A percentile compares a stretch with the other conserved stretches of the same genome.
phyloP scores from a whole-genome alignment of 179 eudicot genomes.

The Beta lomatogona region DNA sequence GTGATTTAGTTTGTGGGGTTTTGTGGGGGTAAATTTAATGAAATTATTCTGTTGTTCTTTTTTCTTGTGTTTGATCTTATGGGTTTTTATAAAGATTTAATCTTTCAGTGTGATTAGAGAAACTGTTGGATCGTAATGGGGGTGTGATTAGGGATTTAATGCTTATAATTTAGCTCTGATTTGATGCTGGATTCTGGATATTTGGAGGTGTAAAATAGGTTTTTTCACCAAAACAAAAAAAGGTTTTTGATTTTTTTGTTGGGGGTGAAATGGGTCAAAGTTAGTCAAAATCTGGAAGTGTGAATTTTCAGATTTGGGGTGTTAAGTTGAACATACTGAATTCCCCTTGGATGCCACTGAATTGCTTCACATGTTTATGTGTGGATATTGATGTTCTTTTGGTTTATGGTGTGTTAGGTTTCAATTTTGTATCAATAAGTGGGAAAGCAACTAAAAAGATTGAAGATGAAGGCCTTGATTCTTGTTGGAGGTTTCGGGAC shows the following conservation, averaged over 20 bases:
- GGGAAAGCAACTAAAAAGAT: slow-evolving; percentile 20
- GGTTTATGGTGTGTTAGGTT: slow-evolving; percentile 12
- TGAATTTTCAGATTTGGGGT: too few relatives aligned
- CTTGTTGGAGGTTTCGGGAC: slow-evolving; percentile 97
- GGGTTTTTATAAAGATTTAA: too few relatives aligned
- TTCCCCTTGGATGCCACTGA: neutral
- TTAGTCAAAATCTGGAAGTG: neutral
- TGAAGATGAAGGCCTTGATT: slow-evolving; percentile 88
- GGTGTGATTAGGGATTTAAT: neutral
- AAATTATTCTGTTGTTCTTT: neutral
- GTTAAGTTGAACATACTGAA: too few relatives aligned
- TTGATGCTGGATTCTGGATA: neutral
- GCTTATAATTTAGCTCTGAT: neutral
- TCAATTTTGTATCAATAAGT: neutral
- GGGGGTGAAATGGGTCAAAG: neutral
- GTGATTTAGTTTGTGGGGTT: slow-evolving; percentile 21
- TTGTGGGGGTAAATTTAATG: neutral
- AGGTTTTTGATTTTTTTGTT: too few relatives aligned
- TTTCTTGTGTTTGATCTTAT: too few relatives aligned
- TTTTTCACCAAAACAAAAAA: too few relatives aligned
- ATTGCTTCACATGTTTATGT: neutral
- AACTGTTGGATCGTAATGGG: neutral
- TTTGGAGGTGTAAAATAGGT: neutral
- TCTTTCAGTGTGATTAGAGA: neutral
- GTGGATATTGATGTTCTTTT: neutral